A percentile compares a stretch with the other conserved stretches of the same genome.
Evolutionary conservation across 306 rosid genomes (phyloP).

Genomic region (Citrullus mucosospermus): DNA sequence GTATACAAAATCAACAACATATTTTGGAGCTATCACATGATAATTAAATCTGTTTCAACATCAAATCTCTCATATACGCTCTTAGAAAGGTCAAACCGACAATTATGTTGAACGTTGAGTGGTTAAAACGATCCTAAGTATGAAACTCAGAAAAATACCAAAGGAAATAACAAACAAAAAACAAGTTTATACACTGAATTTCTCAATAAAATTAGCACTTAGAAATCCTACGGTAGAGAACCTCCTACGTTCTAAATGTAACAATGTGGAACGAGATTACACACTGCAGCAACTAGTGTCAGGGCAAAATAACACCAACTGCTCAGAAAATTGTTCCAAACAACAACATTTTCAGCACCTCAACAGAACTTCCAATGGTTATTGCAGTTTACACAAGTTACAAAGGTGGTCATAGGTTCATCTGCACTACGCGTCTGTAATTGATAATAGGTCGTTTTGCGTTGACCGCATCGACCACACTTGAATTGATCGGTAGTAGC

Average conservation of each 20-base stretch:
- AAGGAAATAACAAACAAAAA: conserved; percentile 4
- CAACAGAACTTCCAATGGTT: conserved; percentile 97
- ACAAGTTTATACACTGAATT: conserved; percentile 8
- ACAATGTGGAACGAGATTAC: conserved; percentile 4
- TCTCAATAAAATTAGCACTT: conserved; percentile 5
- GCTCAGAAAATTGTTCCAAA: conserved; percentile 15
- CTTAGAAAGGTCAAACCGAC: too few species aligned
- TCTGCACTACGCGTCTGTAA: conserved; percentile 99
- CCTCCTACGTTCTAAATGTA: conserved; percentile 11
- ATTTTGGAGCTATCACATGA: too few species aligned
- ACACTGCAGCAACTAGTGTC: conserved; percentile 11
- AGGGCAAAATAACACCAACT: conserved; percentile 18
- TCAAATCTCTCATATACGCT: too few species aligned
- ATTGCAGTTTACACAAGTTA: conserved; percentile 74
- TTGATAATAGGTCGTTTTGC: conserved; percentile 86
- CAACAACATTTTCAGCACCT: conserved; percentile 22
- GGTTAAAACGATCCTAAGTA: too few species aligned
- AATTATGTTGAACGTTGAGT: too few species aligned
- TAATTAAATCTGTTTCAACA: too few species aligned
- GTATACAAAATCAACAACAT: too few species aligned
- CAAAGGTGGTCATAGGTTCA: conserved; percentile 99
- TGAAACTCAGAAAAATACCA: neutral
- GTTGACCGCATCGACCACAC: conserved; percentile 85
- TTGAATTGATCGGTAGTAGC: conserved; percentile 90
- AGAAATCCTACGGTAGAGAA: conserved; percentile 2